phyloP scores from a whole-genome alignment of 441 rosid species.

The Jatropha multifida region DNA sequence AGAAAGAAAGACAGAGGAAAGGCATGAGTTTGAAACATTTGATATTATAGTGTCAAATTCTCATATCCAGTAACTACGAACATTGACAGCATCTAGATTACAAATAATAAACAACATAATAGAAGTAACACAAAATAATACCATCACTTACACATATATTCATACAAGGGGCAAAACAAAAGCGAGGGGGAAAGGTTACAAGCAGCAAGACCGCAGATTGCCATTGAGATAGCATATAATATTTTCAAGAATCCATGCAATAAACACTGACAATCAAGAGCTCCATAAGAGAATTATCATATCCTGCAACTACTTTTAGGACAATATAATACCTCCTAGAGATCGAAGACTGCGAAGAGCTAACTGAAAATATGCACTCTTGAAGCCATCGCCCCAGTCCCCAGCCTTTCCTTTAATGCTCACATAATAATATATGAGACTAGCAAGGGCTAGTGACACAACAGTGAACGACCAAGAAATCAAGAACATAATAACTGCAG shows the following conservation, averaged over 20 bases:
- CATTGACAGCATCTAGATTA: not conserved
- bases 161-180: not conserved
- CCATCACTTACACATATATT: not conserved
- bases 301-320: not conserved
- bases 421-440: constrained; percentile 96
- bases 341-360: constrained; percentile 99
- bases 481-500: constrained; percentile 99
- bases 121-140: not conserved
- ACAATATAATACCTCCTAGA: constrained; percentile 69
- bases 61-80: not conserved
- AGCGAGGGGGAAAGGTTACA: not conserved
- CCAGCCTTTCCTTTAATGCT: constrained; percentile 98
- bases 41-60: not conserved
- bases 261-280: not conserved
- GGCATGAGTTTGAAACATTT: not conserved
- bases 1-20: not conserved
- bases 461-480: constrained; percentile 98
- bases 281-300: not conserved
- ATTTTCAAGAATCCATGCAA: not conserved
- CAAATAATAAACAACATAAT: not conserved
- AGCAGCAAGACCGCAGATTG: not conserved
- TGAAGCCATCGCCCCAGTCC: constrained; percentile 99
- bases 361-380: constrained; percentile 98
- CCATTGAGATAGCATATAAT: not conserved
- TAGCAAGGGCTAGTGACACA: constrained; percentile 91